Base-by-base conservation (phyloP, 768 basidiomycete species). In the Russula sp. region DNA sequence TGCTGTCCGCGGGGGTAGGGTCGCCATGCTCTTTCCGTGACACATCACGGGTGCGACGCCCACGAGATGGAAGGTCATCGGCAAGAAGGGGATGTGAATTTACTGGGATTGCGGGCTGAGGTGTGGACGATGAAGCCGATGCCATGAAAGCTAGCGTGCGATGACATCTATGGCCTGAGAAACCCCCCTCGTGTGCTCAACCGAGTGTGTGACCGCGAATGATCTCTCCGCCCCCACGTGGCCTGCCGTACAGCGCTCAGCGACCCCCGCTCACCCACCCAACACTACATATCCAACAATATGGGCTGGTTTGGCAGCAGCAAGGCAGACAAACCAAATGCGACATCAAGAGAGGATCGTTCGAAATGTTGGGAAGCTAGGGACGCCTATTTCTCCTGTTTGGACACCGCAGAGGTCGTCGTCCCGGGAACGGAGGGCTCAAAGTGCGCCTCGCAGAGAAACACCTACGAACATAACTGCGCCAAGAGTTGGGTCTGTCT, bases 401-500 rank as follows among this genome's bases (percentile, higher is more conserved):
- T 98, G 53, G 92, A 95, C 74, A 75, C 76, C 46, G 80, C 76
- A 11, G 80, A 80, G 40, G 82, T 95, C 20, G 77, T 89, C 36
- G 87, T 88, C 66, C 83, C 92, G 0, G 92, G 92, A 10, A 87
- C 89, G 68, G 91, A 90, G 67, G 77, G 77, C 5, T 76, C 70
- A 42, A 78, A 79, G 11, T 98, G 94, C 71, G 71, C 77, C 4
- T 70, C 74, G 14, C 80, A 90, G 73, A 83, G 81, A 66, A 76
- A 75, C 40, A 70, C 58, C 5, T 98, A 95, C 75, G 84, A 90
- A 59, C 75, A 76, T 63, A 85, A 81, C 69, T 96, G 94, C 72
- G 92, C 91, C 2, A 87, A 85, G 75, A 94, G 93, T 75, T 96
- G 93, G 93, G 94, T 93, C 73, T 62, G 87, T 80, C 22, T 38